Evolutionary conservation across 2,329 filamentous ascomycete genomes (phyloP).

Genomic region (Aspergillus eucalypticola): DNA sequence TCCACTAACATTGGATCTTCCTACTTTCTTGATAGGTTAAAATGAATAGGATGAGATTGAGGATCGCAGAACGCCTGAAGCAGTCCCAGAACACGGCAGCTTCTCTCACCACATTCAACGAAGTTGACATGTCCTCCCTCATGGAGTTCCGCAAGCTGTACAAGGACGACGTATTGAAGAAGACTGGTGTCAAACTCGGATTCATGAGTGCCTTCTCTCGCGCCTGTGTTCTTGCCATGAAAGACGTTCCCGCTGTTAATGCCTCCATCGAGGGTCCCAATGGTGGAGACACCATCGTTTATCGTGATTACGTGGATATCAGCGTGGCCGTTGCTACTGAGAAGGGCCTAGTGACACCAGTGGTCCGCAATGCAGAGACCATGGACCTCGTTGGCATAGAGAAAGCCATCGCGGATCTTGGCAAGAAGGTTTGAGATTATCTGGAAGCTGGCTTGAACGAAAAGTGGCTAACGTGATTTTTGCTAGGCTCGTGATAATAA

Average conservation of each 20-base stretch:
- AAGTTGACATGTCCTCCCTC: conserved; percentile 96
- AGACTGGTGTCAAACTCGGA: conserved; percentile 95
- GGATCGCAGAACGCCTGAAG: conserved; percentile 96
- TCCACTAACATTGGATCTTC: conserved; percentile 3
- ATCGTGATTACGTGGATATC: conserved; percentile 96
- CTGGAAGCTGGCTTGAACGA: conserved; percentile 9
- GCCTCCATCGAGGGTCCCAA: conserved; percentile 95
- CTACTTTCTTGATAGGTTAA: conserved; percentile 67
- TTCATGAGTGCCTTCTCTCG: conserved; percentile 99
- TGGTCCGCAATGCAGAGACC: conserved; percentile 88
- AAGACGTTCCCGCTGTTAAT: conserved; percentile 90
- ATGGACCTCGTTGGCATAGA: conserved; percentile 90
- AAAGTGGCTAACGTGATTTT: background rate
- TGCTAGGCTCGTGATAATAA: conserved; percentile 85
- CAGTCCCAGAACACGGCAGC: conserved; percentile 98
- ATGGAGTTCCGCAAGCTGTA: conserved; percentile 98
- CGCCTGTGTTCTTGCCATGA: conserved; percentile 87
- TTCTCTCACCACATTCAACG: conserved; percentile 96
- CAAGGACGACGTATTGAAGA: conserved; percentile 95
- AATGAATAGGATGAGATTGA: conserved; percentile 99
- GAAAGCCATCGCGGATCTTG: conserved; percentile 85
- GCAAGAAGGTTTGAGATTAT: conserved; percentile 72
- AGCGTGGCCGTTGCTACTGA: conserved; percentile 96
- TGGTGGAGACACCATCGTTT: conserved; percentile 95
- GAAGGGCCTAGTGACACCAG: conserved; percentile 94